Base-by-base conservation (phyloP, 768 basidiomycete genomes). In the Russula griseocarnosa region DNA sequence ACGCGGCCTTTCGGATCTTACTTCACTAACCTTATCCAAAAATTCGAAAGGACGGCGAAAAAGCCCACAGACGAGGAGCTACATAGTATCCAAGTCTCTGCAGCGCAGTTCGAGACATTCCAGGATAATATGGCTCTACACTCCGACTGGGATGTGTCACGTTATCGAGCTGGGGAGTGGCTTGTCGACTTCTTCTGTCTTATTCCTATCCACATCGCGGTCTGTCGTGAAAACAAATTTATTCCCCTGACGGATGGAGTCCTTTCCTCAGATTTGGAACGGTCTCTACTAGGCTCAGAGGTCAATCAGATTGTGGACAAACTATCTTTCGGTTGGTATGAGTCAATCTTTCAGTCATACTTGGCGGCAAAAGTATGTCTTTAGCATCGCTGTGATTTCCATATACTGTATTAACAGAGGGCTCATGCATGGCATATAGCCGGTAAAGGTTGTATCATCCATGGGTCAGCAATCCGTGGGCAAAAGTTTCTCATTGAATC, bases 381-480 rank as follows among this genome's bases (percentile, higher is more conserved):
- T 38, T 26, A 8, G 36, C 10, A n/a, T 24, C 6, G 2, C 51
- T 18, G n/a, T n/a, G n/a, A n/a, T 32, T 32, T 32, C 32, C 32
- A 32, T 32, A 1, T 32, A 9, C 9, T 32, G 9, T 32, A 32
- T 7, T 32, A 32, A 32, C 9, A 8, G 32, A 32, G 9, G 2
- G 5, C 16, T 34, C 28, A 55, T 7, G 50, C 46, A 24, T 49
- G 9, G 6, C 14, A 3, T 34, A 16, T 53, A 86, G 82, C 84
- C 83, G 2, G 84, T 86, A 14, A 81, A 78, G 66, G 86, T 86
- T 3, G 85, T 86, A 1, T 84, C 85, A 0, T 86, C 86, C 0
- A 86, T 86, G 86, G 85, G 84, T 0, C 84, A 86, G 69, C 85
- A 86, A 68, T 85, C 83, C 0, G 85, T 86, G 1, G 86, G 85